Percentiles rank a stretch among this genome's conserved stretches.
Evolutionary conservation across 2,329 filamentous ascomycete species (phyloP).

Genomic region (Ambrosiella cleistominuta): DNA sequence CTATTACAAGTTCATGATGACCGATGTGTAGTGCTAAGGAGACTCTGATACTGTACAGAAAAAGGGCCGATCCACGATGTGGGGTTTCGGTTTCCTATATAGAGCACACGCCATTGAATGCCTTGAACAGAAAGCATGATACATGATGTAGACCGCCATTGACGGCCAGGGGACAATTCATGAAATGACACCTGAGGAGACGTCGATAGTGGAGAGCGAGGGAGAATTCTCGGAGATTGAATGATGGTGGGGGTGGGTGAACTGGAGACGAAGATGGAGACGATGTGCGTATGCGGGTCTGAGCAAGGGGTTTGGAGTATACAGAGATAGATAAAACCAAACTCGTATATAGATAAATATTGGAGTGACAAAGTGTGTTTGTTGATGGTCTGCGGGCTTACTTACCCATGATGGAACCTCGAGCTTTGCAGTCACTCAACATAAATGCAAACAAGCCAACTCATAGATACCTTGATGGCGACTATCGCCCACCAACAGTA

Average conservation of each 20-base stretch:
- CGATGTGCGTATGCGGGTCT: not conserved
- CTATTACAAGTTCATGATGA: too few relatives aligned
- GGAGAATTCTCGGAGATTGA: not conserved
- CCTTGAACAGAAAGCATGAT: not conserved
- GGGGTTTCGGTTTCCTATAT: not conserved
- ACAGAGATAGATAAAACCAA: not conserved
- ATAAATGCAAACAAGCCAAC: too few relatives aligned
- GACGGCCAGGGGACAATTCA: not conserved
- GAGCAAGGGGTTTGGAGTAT: not conserved
- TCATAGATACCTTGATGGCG: too few relatives aligned
- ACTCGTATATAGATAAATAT: not conserved
- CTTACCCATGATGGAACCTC: too few relatives aligned
- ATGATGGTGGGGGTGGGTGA: not conserved
- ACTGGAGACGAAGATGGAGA: not conserved
- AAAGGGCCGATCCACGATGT: not conserved
- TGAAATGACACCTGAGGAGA: not conserved
- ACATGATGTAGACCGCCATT: not conserved
- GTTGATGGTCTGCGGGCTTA: not conserved
- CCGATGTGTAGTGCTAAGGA: too few relatives aligned
- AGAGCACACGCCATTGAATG: not conserved
- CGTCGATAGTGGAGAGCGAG: not conserved
- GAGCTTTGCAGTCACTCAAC: too few relatives aligned
- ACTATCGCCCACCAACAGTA: too few relatives aligned
- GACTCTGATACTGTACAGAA: too few relatives aligned
- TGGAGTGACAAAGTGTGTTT: not conserved